Conservation (phyloP, 768 basidiomycete species). For the Phanerodontia chrysosporium region DNA sequence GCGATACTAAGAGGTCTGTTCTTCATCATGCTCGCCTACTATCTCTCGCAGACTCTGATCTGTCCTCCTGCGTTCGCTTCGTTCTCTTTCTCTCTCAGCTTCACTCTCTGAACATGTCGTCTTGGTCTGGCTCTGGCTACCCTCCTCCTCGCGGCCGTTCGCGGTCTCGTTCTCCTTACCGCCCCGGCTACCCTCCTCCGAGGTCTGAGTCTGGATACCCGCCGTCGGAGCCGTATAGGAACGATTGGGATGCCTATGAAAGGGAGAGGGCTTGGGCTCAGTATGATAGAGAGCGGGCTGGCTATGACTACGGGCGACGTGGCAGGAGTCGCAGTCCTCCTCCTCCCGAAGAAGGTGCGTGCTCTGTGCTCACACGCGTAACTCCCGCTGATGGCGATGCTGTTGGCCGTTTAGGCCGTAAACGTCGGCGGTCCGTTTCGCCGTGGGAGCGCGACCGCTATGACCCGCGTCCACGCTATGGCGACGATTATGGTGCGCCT, state of each 20-base stretch:
- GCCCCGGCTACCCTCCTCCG: constrained; percentile 47
- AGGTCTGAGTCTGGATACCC: constrained; percentile 55
- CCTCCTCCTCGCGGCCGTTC: constrained; percentile 74
- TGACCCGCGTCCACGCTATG: constrained; percentile 78
- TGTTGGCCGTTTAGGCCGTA: constrained; percentile 42
- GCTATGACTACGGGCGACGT: constrained; percentile 65
- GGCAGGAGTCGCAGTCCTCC: constrained; percentile 77
- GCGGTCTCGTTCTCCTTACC: constrained; percentile 73
- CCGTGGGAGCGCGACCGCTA: constrained; percentile 83
- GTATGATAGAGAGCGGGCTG: constrained; percentile 65
- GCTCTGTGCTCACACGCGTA: background rate
- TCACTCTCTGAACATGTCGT: constrained; percentile 67
- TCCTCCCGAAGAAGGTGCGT: constrained; percentile 58
- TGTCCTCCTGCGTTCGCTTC: constrained; percentile 48
- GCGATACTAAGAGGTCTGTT: constrained; percentile 83
- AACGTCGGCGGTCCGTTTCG: constrained; percentile 74
- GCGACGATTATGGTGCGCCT: constrained; percentile 72
- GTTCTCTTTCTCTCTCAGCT: constrained; percentile 49
- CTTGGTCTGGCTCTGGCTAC: constrained; percentile 68
- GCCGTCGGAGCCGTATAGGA: constrained; percentile 50
- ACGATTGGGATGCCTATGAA: constrained; percentile 69
- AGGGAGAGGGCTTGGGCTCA: constrained; percentile 62
- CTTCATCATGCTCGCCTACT: constrained; percentile 84
- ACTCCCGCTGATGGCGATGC: constrained; percentile 1
- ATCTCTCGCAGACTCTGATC: constrained; percentile 66